A percentile compares a stretch with the other conserved stretches of the same genome.
Conservation (phyloP, 2,329 filamentous ascomycete species). For the Dothideomycetidae sp. region DNA sequence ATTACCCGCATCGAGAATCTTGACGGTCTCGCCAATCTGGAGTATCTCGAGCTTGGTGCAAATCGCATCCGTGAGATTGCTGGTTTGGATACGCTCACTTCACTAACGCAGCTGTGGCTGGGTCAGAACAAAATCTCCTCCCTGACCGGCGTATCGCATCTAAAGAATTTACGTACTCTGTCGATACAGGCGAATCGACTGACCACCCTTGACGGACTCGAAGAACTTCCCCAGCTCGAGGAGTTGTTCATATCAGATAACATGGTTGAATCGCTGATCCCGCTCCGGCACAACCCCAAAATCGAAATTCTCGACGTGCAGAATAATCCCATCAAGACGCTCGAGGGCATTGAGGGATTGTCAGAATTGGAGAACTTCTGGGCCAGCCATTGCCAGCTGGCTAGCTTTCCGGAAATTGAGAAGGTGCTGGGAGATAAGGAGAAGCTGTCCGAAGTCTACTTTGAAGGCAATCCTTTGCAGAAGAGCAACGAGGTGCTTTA, state of each 20-base stretch:
- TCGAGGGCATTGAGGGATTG: conserved; percentile 57
- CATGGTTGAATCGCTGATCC: conserved; percentile 61
- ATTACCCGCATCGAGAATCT: conserved; percentile 78
- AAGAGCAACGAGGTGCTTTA: conserved; percentile 67
- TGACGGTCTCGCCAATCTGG: conserved; percentile 57
- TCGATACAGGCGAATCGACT: conserved; percentile 95
- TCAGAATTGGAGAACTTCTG: conserved; percentile 74
- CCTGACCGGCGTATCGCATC: conserved; percentile 57
- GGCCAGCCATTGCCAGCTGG: conserved; percentile 78
- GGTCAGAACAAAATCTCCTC: conserved; percentile 94
- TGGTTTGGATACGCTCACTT: conserved; percentile 63
- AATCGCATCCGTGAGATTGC: conserved; percentile 84
- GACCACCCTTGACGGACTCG: conserved; percentile 59
- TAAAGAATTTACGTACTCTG: conserved; percentile 71
- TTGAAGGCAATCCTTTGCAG: conserved; percentile 89
- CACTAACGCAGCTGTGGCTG: conserved; percentile 79
- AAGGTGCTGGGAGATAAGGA: conserved; percentile 64
- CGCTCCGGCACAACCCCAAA: conserved; percentile 40
- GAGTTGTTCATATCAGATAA: conserved; percentile 97
- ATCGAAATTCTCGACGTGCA: conserved; percentile 77
- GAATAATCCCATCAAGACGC: conserved; percentile 66
- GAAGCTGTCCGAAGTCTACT: conserved; percentile 77
- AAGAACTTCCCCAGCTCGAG: conserved; percentile 60
- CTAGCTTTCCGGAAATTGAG: conserved; percentile 72
- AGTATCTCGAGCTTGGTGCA: conserved; percentile 78